Base-by-base conservation (phyloP, 106 monocot species). In the Allium cepa region DNA sequence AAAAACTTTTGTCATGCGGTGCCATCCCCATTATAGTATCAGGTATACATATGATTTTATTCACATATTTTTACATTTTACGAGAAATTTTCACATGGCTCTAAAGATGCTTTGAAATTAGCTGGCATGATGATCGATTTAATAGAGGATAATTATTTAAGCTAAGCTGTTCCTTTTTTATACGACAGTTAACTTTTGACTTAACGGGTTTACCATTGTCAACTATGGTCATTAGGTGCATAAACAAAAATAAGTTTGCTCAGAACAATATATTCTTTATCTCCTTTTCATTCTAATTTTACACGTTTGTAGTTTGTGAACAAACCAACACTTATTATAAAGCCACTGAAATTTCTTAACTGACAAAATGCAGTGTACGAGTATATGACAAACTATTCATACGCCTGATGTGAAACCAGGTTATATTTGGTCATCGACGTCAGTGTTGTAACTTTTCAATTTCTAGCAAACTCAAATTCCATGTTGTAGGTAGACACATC, bases 1-100 rank as follows among this genome's bases (percentile, higher is more conserved):
- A 97, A 80, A 97, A 97, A 84, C 96, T 97, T 72, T 80, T 92
- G 56, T 69, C 92, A 58, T 92, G 80, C 69, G 92, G 88, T 77
- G 96, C 92, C 61, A 84, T 97, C 26, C 96, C 96, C 16, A 75
- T 97, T 56, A 86, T 91, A 26, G 46, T 97, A 59, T 92, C 96
- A 73, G 96, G 96, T 89, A 78, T 16, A 46, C 11, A 18, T 28
- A 7, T 47, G 48, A 49, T 15, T 67, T 70, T 10, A 69, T 55
- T 13, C 17, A 45, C 22, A 62, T 51, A 5, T n/a, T n/a, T 49
- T 59, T n/a, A 49, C 7, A 13, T 47, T 46, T 7, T 45, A 59
- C 7, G 51, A 68, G 56, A 46, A 67, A 67, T 49, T 13, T 55
- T 56, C 36, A 11, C 50, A 66, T 66, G 49, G 66, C 5, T 63